phyloP scores from a whole-genome alignment of 345 rosid species.

The Fremontodendron californicum region DNA sequence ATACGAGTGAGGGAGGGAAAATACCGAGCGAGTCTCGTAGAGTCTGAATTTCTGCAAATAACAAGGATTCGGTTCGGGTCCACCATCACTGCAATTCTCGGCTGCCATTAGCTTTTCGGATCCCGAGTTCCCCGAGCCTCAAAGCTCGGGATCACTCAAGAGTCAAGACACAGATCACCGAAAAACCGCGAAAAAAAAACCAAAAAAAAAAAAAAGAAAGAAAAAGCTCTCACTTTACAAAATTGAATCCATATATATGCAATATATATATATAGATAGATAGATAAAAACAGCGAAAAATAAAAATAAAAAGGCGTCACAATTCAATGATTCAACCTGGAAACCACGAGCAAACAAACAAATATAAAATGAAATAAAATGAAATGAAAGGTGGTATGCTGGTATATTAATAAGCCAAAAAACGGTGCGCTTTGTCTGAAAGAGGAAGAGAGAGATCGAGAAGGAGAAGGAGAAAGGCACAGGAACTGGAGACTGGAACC shows the following conservation, averaged over 20 bases:
- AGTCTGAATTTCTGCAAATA: conserved; percentile 80
- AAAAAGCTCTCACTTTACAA: not conserved
- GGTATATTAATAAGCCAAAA: not conserved
- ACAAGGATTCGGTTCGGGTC: conserved; percentile 27
- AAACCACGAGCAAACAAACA: not conserved
- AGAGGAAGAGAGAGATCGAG: conserved; percentile 2
- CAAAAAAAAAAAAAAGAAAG: not conserved
- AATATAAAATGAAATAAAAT: not conserved
- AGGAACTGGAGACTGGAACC: conserved; percentile 39
- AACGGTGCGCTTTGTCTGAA: not conserved
- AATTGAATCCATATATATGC: conserved; percentile 9
- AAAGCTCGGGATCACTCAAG: conserved; percentile 27
- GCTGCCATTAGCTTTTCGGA: conserved; percentile 37
- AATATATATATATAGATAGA: not conserved
- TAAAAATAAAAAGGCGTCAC: not conserved
- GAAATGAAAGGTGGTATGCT: not conserved
- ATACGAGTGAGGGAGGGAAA: not conserved
- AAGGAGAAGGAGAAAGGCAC: conserved; percentile 5
- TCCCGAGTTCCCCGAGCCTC: conserved; percentile 38
- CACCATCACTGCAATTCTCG: conserved; percentile 26
- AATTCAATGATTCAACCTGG: not conserved
- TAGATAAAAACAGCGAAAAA: not conserved
- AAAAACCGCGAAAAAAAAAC: conserved; percentile 12
- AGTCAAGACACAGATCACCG: conserved; percentile 25
- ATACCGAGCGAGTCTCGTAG: conserved; percentile 85